Evolutionary conservation across 2,329 filamentous ascomycete species (phyloP).

Genomic region (Plectosphaerella plurivora): DNA sequence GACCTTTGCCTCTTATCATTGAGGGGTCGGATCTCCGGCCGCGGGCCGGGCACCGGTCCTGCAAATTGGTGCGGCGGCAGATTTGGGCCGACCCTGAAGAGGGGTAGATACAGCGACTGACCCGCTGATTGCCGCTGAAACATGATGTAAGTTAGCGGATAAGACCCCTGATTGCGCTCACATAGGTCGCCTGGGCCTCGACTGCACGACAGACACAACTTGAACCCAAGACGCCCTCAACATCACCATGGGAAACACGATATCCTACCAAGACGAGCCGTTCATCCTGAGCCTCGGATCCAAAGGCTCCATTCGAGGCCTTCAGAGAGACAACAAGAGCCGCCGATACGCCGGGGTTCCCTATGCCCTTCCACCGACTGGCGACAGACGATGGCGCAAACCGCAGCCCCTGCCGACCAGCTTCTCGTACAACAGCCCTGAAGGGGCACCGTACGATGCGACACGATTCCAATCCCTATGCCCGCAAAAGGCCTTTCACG

Average conservation of each 20-base stretch:
- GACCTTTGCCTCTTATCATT: no score
- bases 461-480: conserved; percentile 30
- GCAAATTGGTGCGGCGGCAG: no score
- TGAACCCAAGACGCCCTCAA: background rate
- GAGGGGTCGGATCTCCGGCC: no score
- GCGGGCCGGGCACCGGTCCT: no score
- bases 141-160: no score
- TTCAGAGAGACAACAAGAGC: conserved; percentile 28
- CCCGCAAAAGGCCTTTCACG: conserved; percentile 28
- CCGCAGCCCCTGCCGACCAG: conserved; percentile 23
- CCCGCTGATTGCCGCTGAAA: no score
- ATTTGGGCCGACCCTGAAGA: no score
- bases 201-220: no score
- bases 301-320: conserved; percentile 23
- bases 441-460: conserved; percentile 26
- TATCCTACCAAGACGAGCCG: conserved; percentile 19
- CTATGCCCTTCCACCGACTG: conserved; percentile 33
- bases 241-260: conserved; percentile 18
- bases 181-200: no score
- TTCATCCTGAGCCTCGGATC: conserved; percentile 17
- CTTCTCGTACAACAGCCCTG: conserved; percentile 19
- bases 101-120: no score
- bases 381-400: conserved; percentile 30
- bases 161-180: no score
- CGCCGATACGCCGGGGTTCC: conserved; percentile 29